A percentile compares a stretch with the other conserved stretches of the same genome.
These are phyloP conservation scores for Rhytidhysteron rufulum DNA, from an alignment of 2,329 filamentous ascomycete species.

Conservation along the genomic window DNA sequence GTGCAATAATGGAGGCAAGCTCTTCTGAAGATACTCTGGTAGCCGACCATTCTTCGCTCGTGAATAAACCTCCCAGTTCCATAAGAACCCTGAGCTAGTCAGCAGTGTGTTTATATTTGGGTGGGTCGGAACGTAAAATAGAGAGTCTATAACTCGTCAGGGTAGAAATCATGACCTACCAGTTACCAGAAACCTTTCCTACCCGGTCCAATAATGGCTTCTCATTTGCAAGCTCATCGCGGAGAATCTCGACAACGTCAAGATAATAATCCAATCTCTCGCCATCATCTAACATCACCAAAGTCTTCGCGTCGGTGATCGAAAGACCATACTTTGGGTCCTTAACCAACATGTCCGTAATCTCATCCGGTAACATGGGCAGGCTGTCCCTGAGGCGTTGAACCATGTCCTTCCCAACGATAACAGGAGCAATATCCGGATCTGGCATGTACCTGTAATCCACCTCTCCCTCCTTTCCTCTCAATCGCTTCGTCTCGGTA, in stretches of 20 bases:
- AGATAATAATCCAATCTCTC: slow-evolving; percentile 79
- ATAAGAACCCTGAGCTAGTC: slow-evolving; percentile 42
- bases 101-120: background rate
- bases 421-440: slow-evolving; percentile 77
- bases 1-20: slow-evolving; percentile 42
- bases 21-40: slow-evolving; percentile 35
- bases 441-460: slow-evolving; percentile 99
- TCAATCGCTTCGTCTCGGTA: slow-evolving; percentile 73
- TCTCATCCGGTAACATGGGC: slow-evolving; percentile 68
- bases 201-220: slow-evolving; percentile 12
- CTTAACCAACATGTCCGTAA: slow-evolving; percentile 59
- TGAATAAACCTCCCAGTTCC: slow-evolving; percentile 48
- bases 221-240: slow-evolving; percentile 26
- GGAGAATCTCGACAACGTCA: slow-evolving; percentile 49
- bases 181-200: slow-evolving; percentile 56
- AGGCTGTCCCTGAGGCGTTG: slow-evolving; percentile 59
- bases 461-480: slow-evolving; percentile 93
- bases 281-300: slow-evolving; percentile 74
- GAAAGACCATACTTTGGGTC: slow-evolving; percentile 63
- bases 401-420: slow-evolving; percentile 69
- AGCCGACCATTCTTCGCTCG: slow-evolving; percentile 39
- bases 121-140: background rate
- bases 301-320: slow-evolving; percentile 75
- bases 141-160: background rate
- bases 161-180: slow-evolving; percentile 29